Evolutionary conservation across 129 eudicot genomes (phyloP), one percentile per base, ranked within the genome.

Genomic region (Tagetes erecta): DNA sequence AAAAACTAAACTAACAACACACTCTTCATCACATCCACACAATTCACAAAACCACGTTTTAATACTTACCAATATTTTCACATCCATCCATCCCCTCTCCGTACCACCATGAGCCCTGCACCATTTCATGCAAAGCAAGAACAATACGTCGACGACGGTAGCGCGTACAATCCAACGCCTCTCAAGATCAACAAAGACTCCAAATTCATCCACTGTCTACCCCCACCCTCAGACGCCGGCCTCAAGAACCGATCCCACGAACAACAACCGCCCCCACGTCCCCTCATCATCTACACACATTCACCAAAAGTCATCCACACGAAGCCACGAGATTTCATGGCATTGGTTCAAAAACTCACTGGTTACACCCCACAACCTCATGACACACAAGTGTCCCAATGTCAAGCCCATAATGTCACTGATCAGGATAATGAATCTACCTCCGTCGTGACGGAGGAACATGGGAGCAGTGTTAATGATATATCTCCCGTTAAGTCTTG

Each of bases 281-380:
- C 96, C 1, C 84, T 86, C 0, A 89, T 89, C 39, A 89, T 86
- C 46, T 86, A 89, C 78, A 80, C 88, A 5, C 87, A 84, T 75
- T 89, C 96, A 0, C 96, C 96, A 0, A 84, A 79, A 46, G 75
- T 86, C 39, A 86, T 89, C 63, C 89, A 89, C 41, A 84, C 96
- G 0, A 76, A 84, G 30, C 85, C 91, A 0, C 75, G 85, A 0
- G 87, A 89, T 46, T 89, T 89, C 71, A 89, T 82, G 91, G 87
- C 91, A 8, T 59, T 89, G 81, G 91, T 84, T 34, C 96, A 89
- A 64, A 82, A 82, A 12, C 80, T 86, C 50, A 86, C 91, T 39
- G 89, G 96, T 0, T 68, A 51, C 31, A 76, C 87, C 0, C 83
- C 73, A 1, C 68, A 68, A 5, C 79, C 59, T 0, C 52, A 70